A percentile compares a stretch with the other conserved stretches of the same genome.
phyloP scores from a whole-genome alignment of 371 early-diverging fungal genomes.

The Mortierella sp. region DNA sequence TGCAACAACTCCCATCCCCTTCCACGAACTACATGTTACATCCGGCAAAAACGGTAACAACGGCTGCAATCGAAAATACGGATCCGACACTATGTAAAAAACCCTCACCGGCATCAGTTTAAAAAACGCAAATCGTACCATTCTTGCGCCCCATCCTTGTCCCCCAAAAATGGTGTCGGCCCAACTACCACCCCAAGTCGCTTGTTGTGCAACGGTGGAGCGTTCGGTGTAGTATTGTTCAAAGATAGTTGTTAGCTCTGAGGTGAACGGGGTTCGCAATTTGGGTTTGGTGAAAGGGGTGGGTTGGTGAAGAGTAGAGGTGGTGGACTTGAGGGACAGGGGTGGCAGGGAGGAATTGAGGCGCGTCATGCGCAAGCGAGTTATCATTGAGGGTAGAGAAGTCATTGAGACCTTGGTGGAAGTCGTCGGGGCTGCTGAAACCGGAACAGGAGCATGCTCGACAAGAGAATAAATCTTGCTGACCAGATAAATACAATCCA shows the following conservation, averaged over 20 bases:
- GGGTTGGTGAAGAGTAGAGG: not conserved
- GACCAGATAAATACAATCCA: slow-evolving; percentile 16
- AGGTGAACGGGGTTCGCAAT: not conserved
- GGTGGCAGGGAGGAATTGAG: not conserved
- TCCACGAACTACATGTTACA: not conserved
- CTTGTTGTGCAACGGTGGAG: not conserved
- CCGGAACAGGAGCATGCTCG: not conserved
- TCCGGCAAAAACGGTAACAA: slow-evolving; percentile 14
- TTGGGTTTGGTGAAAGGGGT: not conserved
- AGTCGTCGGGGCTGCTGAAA: not conserved
- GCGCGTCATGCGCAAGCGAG: not conserved
- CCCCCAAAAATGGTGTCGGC: slow-evolving; percentile 11
- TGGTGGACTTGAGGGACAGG: not conserved
- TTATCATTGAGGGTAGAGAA: not conserved
- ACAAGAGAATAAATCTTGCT: not conserved
- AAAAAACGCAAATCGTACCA: slow-evolving; percentile 7
- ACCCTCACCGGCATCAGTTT: not conserved
- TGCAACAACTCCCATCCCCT: too few relatives aligned
- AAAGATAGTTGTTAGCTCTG: not conserved
- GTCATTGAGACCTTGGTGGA: not conserved
- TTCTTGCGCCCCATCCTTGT: not conserved
- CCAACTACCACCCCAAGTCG: slow-evolving; percentile 9
- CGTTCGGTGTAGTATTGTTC: slow-evolving; percentile 6
- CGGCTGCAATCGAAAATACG: not conserved
- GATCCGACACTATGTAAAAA: slow-evolving; percentile 11